A percentile compares a stretch with the other conserved stretches of the same genome.
Evolutionary conservation across 1,284 basidiomycete genomes (phyloP).

Genomic region (Ustilago hordei): DNA sequence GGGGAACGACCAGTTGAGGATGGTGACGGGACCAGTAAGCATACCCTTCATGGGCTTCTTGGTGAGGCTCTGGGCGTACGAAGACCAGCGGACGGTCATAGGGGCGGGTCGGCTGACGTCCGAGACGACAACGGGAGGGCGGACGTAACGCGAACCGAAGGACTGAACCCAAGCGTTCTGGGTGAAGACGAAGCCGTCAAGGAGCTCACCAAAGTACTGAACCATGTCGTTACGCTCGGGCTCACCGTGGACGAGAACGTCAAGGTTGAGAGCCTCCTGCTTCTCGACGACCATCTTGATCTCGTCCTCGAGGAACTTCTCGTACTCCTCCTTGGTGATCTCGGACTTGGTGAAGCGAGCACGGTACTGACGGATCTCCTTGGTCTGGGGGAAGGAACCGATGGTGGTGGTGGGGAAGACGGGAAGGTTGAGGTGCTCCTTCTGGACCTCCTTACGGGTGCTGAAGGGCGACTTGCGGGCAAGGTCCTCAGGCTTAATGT

Average conservation of each 20-base stretch:
- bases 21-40: conserved; percentile 81
- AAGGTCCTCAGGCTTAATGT: conserved; percentile 88
- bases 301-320: conserved; percentile 98
- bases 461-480: conserved; percentile 92
- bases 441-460: conserved; percentile 87
- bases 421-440: conserved; percentile 88
- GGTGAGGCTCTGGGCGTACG: conserved; percentile 95
- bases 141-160: conserved; percentile 89
- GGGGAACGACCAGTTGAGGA: conserved; percentile 99
- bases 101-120: conserved; percentile 93
- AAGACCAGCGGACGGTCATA: conserved; percentile 97
- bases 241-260: conserved; percentile 98
- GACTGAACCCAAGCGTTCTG: conserved; percentile 99
- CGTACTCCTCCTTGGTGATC: conserved; percentile 88
- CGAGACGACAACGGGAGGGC: conserved; percentile 97
- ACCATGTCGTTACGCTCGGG: conserved; percentile 99
- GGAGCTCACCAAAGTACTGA: conserved; percentile 98
- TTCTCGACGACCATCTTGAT: conserved; percentile 92
- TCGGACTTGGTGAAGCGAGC: conserved; percentile 83
- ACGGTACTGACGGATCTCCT: conserved; percentile 79
- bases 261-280: conserved; percentile 96
- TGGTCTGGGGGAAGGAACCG: conserved; percentile 95
- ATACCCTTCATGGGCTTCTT: conserved; percentile 99
- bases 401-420: conserved; percentile 99
- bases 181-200: conserved; percentile 96